Percentiles rank a stretch among this genome's conserved stretches.
phyloP scores from a whole-genome alignment of 176 grass and related monocot genomes.

The Bolboschoenus planiculmis region DNA sequence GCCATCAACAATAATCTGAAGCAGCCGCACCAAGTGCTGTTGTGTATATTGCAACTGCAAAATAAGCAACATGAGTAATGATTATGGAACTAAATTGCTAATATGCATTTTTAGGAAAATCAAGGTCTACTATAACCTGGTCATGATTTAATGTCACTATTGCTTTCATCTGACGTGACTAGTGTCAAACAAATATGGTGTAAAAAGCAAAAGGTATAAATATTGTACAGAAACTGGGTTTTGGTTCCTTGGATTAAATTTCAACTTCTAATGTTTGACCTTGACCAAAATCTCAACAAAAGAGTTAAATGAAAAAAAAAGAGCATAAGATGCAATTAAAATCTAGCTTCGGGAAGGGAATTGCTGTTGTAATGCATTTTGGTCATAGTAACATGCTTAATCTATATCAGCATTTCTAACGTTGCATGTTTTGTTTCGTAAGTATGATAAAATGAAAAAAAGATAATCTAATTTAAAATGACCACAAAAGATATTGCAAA shows the following conservation, averaged over 20 bases:
- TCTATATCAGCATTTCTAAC: neutral
- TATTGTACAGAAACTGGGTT: neutral
- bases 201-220: neutral
- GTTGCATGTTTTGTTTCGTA: neutral
- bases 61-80: constrained; percentile 12
- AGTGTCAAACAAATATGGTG: neutral
- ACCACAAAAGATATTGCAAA: neutral
- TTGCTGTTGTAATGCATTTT: neutral
- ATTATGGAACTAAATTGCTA: neutral
- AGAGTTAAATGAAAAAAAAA: neutral
- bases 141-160: neutral
- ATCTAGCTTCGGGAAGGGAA: neutral
- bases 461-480: neutral
- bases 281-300: neutral
- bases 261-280: neutral
- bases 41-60: constrained; percentile 71
- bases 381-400: neutral
- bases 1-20: constrained; percentile 88
- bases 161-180: neutral
- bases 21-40: constrained; percentile 73
- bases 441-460: neutral
- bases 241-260: neutral
- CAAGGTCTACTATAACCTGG: neutral
- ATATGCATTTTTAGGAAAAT: neutral
- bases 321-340: neutral